These are phyloP conservation scores for Trichoderma asperelloides DNA, from an alignment of 495 filamentous ascomycete genomes.

Conservation along the genomic window DNA sequence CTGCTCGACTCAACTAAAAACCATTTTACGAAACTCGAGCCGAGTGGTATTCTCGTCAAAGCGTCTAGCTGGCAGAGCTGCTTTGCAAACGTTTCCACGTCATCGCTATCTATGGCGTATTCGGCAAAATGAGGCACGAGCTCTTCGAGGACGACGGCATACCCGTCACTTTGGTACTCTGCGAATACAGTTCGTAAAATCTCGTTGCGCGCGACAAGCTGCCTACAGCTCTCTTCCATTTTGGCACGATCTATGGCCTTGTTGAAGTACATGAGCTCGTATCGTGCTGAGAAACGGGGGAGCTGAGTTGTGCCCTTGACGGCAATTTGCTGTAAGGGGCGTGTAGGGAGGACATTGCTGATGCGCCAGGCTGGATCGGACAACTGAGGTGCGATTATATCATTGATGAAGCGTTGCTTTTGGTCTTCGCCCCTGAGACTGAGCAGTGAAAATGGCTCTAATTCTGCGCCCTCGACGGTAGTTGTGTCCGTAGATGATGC, in stretches of 20 bases:
- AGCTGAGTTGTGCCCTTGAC: constrained; percentile 49
- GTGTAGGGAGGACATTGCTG: constrained; percentile 51
- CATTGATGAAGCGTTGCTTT: constrained; percentile 14
- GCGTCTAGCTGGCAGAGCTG: constrained; percentile 41
- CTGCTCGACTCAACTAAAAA: constrained; percentile 44
- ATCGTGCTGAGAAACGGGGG: constrained; percentile 37
- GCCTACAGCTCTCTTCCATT: constrained; percentile 25
- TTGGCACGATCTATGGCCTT: constrained; percentile 19
- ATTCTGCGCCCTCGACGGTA: constrained; percentile 6
- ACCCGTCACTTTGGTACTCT: constrained; percentile 43
- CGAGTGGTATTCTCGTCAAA: constrained; percentile 45
- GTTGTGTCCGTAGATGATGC: constrained; percentile 13
- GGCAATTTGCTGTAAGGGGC: constrained; percentile 56
- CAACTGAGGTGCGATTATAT: constrained; percentile 25
- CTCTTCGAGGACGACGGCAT: constrained; percentile 52
- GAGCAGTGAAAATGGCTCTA: constrained; percentile 21
- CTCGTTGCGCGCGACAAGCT: constrained; percentile 49
- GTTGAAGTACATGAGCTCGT: constrained; percentile 30
- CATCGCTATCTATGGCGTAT: constrained; percentile 43
- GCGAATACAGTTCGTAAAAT: constrained; percentile 66
- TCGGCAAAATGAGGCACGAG: constrained; percentile 44
- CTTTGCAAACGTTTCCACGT: constrained; percentile 39
- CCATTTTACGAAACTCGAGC: constrained; percentile 55
- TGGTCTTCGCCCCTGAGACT: constrained; percentile 22
- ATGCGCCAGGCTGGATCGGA: constrained; percentile 36